Evolutionary conservation across 352 stramenopile genomes (phyloP).

Genomic region (Phytophthora ramorum): DNA sequence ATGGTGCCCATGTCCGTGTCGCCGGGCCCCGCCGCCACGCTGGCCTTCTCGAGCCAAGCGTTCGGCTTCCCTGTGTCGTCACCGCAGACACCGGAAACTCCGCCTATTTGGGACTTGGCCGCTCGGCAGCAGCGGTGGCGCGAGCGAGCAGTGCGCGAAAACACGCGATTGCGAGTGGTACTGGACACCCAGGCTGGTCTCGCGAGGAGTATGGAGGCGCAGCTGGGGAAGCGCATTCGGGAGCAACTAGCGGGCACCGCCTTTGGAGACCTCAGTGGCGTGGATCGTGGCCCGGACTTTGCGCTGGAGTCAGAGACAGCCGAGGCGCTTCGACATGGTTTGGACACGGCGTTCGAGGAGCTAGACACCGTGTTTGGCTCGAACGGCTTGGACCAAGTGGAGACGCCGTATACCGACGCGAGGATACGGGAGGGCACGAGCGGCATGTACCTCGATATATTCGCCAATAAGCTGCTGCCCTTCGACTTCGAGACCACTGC

Average conservation of each 20-base stretch:
- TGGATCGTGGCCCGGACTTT: slow-evolving; percentile 20
- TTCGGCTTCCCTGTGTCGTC: slow-evolving; percentile 19
- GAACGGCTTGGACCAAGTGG: slow-evolving; percentile 31
- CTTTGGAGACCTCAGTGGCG: slow-evolving; percentile 1
- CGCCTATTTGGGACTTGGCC: slow-evolving; percentile 28
- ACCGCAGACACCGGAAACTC: slow-evolving; percentile 16
- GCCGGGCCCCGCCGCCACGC: slow-evolving; percentile 12
- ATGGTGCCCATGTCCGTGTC: slow-evolving; percentile 16
- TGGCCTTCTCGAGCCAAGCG: slow-evolving; percentile 30
- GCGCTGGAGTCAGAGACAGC: slow-evolving; percentile 34
- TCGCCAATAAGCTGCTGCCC: slow-evolving; percentile 44
- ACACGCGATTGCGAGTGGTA: slow-evolving; percentile 35
- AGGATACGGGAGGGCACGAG: slow-evolving; percentile 35
- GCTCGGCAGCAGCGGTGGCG: slow-evolving; percentile 33
- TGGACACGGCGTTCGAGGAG: slow-evolving; percentile 40
- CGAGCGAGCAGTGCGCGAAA: slow-evolving; percentile 35
- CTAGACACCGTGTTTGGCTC: slow-evolving; percentile 37
- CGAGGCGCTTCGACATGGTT: slow-evolving; percentile 33
- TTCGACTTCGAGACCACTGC: slow-evolving; percentile 45
- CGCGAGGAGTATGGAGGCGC: slow-evolving; percentile 34
- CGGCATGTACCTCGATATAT: slow-evolving; percentile 51
- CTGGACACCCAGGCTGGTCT: slow-evolving; percentile 41
- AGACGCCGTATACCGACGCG: slow-evolving; percentile 25
- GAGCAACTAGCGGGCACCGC: slow-evolving; percentile 11
- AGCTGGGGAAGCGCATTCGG: slow-evolving; percentile 29